Evolutionary conservation across 2,329 filamentous ascomycete genomes (phyloP), one percentile per base, ranked within the genome.

Genomic region (Didymella glomerata): DNA sequence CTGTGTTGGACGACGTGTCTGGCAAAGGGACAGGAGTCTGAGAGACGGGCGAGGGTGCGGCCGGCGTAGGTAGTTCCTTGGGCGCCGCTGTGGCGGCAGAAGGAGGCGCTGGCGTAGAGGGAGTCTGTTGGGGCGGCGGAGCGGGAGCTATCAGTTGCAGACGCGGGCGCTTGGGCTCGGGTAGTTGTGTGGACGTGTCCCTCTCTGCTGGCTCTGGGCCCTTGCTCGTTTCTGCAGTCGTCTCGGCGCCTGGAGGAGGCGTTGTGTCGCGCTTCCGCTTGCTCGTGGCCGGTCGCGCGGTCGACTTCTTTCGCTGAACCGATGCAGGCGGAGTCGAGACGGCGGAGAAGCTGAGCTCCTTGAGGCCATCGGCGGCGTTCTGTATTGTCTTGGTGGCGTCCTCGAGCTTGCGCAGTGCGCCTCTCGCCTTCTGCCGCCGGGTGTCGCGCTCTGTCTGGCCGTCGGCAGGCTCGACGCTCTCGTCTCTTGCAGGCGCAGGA

Each of bases 381-480:
- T 68, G 71, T 22, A 78, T 68, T 44, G 68, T 74, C 48, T 69
- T 68, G 13, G 71, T 75, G 25, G 70, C 71, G 46, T 74, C 70
- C 52, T 78, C 72, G n/a, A 78, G 69, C 47, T 72, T 70, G 27
- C 72, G 68, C n/a, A 72, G 70, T 48, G 76, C 74, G 16, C 70
- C 72, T 54, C 71, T 82, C 76, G 82, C 86, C 71, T 80, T 82
- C 64, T 80, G 82, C 52, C 77, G 80, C 65, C 81, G 77, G 6
- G 86, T 85, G 74, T 91, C 87, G 54, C 86, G 82, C 77, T 91
- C 91, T 11, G 89, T 78, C 72, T 90, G 91, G 2, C 90, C 89
- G 68, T 92, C 89, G 74, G 92, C 90, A 70, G 87, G 87, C 14
- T 88, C 81, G 52, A 86, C 85, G 32, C 86, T 83, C 63, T 91